These are phyloP conservation scores for Acacia confusa DNA, from an alignment of 306 rosid species.

Conservation along the genomic window DNA sequence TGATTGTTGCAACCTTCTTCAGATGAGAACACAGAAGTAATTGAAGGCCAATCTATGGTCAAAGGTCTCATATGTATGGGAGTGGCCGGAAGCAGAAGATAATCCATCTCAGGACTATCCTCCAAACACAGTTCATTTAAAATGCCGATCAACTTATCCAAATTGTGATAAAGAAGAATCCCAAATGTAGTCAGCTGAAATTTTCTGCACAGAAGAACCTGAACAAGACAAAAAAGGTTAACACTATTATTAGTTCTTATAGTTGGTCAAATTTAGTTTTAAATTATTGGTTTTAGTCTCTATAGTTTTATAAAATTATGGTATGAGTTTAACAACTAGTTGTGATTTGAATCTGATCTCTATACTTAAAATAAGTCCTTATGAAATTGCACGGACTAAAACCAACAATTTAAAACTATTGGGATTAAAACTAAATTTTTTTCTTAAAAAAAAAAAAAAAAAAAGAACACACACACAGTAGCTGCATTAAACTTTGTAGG, in stretches of 20 bases:
- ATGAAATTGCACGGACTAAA: too few species aligned
- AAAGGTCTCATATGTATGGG: background rate
- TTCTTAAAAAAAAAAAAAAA: too few species aligned
- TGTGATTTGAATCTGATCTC: too few species aligned
- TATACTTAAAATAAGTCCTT: too few species aligned
- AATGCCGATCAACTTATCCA: slow-evolving; percentile 31
- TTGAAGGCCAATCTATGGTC: slow-evolving; percentile 56
- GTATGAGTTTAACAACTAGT: too few species aligned
- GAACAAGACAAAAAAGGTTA: background rate
- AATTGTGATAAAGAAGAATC: slow-evolving; percentile 43
- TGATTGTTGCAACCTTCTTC: slow-evolving; percentile 5
- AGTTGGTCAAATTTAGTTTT: too few species aligned
- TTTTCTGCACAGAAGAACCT: slow-evolving; percentile 61
- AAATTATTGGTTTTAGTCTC: too few species aligned
- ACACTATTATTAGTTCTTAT: too few species aligned
- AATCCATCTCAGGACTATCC: slow-evolving; percentile 55
- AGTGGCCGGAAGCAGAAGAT: slow-evolving; percentile 71
- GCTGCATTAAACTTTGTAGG: background rate
- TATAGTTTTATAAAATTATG: too few species aligned
- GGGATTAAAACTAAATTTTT: too few species aligned
- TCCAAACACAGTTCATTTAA: slow-evolving; percentile 26
- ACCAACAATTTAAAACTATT: too few species aligned
- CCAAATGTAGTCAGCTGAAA: slow-evolving; percentile 61
- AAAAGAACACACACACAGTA: background rate
- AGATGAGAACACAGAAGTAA: slow-evolving; percentile 44